phyloP scores from a whole-genome alignment of 331 rosid species.

The Phaseolus coccineus region DNA sequence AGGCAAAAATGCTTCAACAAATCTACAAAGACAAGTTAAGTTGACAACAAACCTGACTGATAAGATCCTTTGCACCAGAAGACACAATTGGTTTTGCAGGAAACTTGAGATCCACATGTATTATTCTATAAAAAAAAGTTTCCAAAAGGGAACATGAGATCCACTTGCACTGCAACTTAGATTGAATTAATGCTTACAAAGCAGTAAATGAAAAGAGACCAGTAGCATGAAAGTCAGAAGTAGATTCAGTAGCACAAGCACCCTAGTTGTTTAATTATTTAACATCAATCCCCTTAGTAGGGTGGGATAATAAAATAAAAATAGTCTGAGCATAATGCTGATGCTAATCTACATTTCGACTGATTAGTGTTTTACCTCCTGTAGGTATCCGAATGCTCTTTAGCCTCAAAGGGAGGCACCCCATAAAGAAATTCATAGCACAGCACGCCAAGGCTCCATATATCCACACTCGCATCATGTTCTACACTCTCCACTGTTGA shows the following conservation, averaged over 20 bases:
- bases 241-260: neutral
- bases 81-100: constrained; percentile 96
- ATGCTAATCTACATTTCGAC: constrained; percentile 4
- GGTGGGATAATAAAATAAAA: neutral
- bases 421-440: constrained; percentile 99
- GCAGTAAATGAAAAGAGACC: neutral
- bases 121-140: constrained; percentile 64
- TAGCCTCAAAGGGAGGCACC: constrained; percentile 98
- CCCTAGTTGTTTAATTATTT: neutral
- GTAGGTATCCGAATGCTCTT: constrained; percentile 95
- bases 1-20: constrained; percentile 30
- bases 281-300: neutral
- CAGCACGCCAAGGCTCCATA: constrained; percentile 97
- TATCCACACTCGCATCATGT: constrained; percentile 98
- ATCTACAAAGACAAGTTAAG: neutral
- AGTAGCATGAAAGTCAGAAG: neutral
- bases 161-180: constrained; percentile 66
- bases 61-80: constrained; percentile 93
- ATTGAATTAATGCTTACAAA: neutral
- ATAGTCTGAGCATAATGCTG: neutral
- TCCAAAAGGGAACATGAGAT: constrained; percentile 72
- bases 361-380: constrained; percentile 67
- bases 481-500: constrained; percentile 94
- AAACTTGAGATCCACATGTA: constrained; percentile 95
- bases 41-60: constrained; percentile 72